Evolutionary conservation across 352 stramenopile genomes (phyloP), one percentile per base, ranked within the genome.

Genomic region (Blastocystis sp.): DNA sequence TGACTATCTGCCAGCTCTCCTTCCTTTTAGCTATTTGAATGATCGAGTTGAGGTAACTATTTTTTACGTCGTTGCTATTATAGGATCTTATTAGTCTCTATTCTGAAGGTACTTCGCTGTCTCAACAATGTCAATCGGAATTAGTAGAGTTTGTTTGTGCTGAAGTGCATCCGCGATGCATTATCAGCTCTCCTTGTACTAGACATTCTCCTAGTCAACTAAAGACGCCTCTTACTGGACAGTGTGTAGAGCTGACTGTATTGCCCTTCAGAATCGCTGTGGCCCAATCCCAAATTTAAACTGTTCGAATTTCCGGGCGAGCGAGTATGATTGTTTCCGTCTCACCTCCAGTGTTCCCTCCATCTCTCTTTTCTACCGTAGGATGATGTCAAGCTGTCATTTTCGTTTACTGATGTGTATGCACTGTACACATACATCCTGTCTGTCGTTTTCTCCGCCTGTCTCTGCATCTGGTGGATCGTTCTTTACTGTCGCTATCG

Each of bases 221-320:
- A 80, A 34, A 77, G 70, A 80, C 45, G 20, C 43, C 20, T 64
- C 50, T 18, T 80, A 63, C 45, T 80, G 70, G 70, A 23, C 26
- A 20, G 39, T 54, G 26, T 80, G 70, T 45, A 20, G 45, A 26
- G 45, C 11, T 20, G 70, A 80, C 20, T 80, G 70, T 64, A 6
- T 64, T 4, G 45, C 70, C n/a, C 23, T 80, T 4, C 34, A 80
- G 70, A 62, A 39, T 15, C 20, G 41, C 26, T 80, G 70, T 64
- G 70, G 70, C 11, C 20, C 70, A 0, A 63, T 62, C 43, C 39
- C 43, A 45, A 61, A 80, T 8, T 62, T 80, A 53, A 34, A 80
- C 26, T 80, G 70, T 41, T 50, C 45, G 18, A 11, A 63, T 11
- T 80, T 61, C 23, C 37, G 55, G 45, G 39, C 43, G 4, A 80